Conservation (phyloP, 257 asterid genomes). For the Nicotiana paniculata region DNA sequence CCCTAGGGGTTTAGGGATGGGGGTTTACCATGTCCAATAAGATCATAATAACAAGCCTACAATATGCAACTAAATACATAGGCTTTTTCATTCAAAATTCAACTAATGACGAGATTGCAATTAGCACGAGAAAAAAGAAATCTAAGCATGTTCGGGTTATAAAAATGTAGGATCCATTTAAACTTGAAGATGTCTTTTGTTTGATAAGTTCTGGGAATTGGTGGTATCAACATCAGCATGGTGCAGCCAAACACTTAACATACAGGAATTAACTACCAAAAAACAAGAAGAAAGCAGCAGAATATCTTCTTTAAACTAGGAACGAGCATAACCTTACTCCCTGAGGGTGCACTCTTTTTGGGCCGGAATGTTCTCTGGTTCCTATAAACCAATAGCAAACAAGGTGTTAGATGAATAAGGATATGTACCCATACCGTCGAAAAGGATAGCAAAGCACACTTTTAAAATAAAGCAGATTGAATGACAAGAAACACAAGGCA, state of each 20-base stretch:
- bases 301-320: conserved; percentile 2
- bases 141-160: background rate
- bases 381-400: conserved; percentile 39
- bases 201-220: background rate
- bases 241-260: background rate
- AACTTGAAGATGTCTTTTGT: background rate
- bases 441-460: background rate
- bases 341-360: conserved; percentile 90
- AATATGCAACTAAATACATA: background rate
- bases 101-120: background rate
- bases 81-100: background rate
- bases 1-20: background rate
- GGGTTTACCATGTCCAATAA: background rate
- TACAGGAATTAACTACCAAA: background rate
- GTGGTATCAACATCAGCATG: background rate
- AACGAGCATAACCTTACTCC: conserved; percentile 67
- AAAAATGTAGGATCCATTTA: background rate
- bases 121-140: background rate
- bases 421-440: background rate
- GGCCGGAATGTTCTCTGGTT: conserved; percentile 95
- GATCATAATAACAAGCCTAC: background rate
- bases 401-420: background rate
- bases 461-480: background rate
- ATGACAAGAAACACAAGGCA: background rate
- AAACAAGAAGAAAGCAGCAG: background rate